A percentile compares a stretch with the other conserved stretches of the same genome.
Evolutionary conservation across 163 green algal species (phyloP).

Genomic region (Chlorella variabilis): DNA sequence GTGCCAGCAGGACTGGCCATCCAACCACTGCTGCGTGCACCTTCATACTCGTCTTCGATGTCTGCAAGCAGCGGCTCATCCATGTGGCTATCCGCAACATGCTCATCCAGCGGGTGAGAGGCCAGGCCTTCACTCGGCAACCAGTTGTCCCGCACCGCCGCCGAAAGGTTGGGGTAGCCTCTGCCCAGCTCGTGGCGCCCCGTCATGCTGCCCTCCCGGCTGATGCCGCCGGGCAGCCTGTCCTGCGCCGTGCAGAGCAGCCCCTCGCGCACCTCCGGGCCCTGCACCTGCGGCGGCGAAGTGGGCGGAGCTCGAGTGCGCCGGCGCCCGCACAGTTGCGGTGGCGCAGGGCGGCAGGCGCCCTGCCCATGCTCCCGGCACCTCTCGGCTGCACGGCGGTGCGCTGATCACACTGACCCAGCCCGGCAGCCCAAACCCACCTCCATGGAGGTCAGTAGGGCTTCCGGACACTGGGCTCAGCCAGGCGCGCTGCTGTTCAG

Average conservation of each 20-base stretch:
- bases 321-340: not conserved
- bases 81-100: not conserved
- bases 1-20: no score
- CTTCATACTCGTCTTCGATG: conserved; percentile 14
- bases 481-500: no score
- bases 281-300: not conserved
- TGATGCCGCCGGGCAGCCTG: conserved; percentile 13
- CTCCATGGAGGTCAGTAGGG: conserved; percentile 5
- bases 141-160: conserved; percentile 1
- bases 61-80: not conserved
- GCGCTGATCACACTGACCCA: no score
- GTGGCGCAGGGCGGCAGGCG: no score
- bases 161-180: not conserved
- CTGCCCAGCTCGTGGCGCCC: not conserved
- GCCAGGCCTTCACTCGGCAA: not conserved
- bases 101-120: conserved; percentile 7
- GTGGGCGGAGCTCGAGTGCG: not conserved
- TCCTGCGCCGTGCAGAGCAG: conserved; percentile 31
- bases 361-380: no score
- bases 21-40: no score
- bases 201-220: conserved; percentile 17
- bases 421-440: no score
- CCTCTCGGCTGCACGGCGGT: no score
- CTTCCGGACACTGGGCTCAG: not conserved
- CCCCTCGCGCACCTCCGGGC: not conserved